A percentile compares a stretch with the other conserved stretches of the same genome.
Conservation (phyloP, 1,139 yeast species). For the Diutina pseudorugosa region DNA sequence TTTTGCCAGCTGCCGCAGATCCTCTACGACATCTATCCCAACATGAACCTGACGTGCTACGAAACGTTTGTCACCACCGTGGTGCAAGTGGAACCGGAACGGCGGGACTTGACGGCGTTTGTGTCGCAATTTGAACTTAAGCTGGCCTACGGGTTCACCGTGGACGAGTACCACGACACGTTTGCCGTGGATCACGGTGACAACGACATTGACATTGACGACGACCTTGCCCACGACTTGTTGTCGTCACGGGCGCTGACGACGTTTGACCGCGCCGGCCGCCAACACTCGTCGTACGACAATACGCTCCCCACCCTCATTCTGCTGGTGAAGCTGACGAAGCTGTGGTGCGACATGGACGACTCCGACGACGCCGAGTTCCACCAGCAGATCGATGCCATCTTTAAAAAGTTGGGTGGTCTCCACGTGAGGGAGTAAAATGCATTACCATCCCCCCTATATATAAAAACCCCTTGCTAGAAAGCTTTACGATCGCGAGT, state of each 20-base stretch:
- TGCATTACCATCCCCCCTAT: neutral
- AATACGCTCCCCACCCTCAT: constrained; percentile 5
- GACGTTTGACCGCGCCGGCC: neutral
- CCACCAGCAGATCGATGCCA: constrained; percentile 5
- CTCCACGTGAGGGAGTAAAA: neutral
- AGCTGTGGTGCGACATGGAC: constrained; percentile 26
- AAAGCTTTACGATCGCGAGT: neutral
- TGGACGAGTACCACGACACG: constrained; percentile 4
- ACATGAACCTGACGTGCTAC: constrained; percentile 26
- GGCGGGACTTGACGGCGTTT: constrained; percentile 19
- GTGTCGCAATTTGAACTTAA: constrained; percentile 17
- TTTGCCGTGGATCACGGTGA: neutral
- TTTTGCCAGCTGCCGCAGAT: constrained; percentile 23
- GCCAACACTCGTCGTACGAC: neutral
- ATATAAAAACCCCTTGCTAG: neutral
- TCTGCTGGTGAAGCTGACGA: constrained; percentile 8
- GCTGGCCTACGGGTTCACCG: constrained; percentile 22
- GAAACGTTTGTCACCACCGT: constrained; percentile 22
- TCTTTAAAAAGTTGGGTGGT: neutral
- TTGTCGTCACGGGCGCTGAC: neutral
- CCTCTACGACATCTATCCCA: constrained; percentile 31
- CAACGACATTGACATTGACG: constrained; percentile 4
- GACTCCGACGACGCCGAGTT: constrained; percentile 13
- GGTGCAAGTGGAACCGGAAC: constrained; percentile 21
- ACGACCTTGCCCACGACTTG: too few relatives aligned